Conservation (phyloP, 306 rosid genomes). For the Rosa lucieae region DNA sequence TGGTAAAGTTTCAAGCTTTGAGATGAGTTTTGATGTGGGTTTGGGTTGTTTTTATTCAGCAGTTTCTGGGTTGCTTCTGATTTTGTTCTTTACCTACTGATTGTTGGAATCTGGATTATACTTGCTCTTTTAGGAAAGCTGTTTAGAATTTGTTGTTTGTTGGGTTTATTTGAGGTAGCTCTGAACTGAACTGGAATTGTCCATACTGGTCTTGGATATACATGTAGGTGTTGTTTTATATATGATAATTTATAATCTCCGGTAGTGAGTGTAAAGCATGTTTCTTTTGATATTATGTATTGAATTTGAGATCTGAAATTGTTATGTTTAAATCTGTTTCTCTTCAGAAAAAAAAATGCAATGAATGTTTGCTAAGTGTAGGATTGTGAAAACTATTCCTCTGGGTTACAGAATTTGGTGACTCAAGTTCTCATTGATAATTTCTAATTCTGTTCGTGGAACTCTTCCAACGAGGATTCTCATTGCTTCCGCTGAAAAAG, state of each 20-base stretch:
- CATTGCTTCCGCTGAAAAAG: too few species aligned
- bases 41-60: too few species aligned
- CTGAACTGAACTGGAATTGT: background rate
- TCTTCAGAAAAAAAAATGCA: background rate
- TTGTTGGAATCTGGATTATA: slow-evolving; percentile 2
- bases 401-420: background rate
- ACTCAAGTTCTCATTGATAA: background rate
- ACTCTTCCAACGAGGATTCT: background rate
- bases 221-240: background rate
- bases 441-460: background rate
- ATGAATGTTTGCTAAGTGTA: background rate
- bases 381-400: background rate
- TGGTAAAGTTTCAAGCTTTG: slow-evolving; percentile 30
- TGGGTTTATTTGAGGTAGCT: background rate
- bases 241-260: background rate
- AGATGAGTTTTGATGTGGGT: slow-evolving; percentile 24
- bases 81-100: slow-evolving; percentile 1
- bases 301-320: slow-evolving; percentile 23
- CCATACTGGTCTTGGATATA: background rate
- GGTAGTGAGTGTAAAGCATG: slow-evolving; percentile 22
- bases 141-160: background rate
- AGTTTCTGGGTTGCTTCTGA: slow-evolving; percentile 29
- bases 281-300: background rate
- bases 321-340: background rate
- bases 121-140: slow-evolving; percentile 8